These are phyloP conservation scores for Clitopilus passeckerianus DNA, from an alignment of 768 basidiomycete genomes.

Conservation along the genomic window DNA sequence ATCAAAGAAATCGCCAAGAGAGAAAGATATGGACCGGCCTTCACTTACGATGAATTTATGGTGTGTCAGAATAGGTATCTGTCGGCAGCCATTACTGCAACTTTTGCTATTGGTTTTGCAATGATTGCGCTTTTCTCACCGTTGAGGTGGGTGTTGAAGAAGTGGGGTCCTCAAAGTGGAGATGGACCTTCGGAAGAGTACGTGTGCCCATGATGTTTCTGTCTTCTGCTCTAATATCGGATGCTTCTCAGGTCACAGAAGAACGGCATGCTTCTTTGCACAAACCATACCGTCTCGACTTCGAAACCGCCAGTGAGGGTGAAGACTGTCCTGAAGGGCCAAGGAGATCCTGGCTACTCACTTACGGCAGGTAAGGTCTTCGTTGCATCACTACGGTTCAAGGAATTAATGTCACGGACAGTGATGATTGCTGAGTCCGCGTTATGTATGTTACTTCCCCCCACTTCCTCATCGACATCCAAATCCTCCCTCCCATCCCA, in stretches of 20 bases:
- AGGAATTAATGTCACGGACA: slow-evolving; percentile 16
- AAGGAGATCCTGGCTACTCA: slow-evolving; percentile 76
- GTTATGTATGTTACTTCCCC: slow-evolving; percentile 58
- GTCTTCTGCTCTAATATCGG: background rate
- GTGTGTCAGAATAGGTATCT: slow-evolving; percentile 34
- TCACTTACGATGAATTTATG: slow-evolving; percentile 75
- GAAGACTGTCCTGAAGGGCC: slow-evolving; percentile 55
- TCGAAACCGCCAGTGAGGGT: slow-evolving; percentile 42
- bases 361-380: slow-evolving; percentile 44
- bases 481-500: slow-evolving; percentile 8
- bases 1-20: slow-evolving; percentile 8
- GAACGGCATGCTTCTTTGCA: slow-evolving; percentile 20
- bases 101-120: slow-evolving; percentile 25
- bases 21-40: slow-evolving; percentile 58
- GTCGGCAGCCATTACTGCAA: slow-evolving; percentile 28
- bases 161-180: slow-evolving; percentile 46
- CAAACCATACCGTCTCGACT: slow-evolving; percentile 66
- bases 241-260: background rate
- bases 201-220: slow-evolving; percentile 10
- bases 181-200: slow-evolving; percentile 64
- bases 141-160: slow-evolving; percentile 45
- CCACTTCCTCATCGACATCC: slow-evolving; percentile 14
- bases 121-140: slow-evolving; percentile 15
- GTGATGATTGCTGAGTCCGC: slow-evolving; percentile 81
- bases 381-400: slow-evolving; percentile 4